phyloP scores from a whole-genome alignment of 345 rosid genomes.

The Kandelia obovata region DNA sequence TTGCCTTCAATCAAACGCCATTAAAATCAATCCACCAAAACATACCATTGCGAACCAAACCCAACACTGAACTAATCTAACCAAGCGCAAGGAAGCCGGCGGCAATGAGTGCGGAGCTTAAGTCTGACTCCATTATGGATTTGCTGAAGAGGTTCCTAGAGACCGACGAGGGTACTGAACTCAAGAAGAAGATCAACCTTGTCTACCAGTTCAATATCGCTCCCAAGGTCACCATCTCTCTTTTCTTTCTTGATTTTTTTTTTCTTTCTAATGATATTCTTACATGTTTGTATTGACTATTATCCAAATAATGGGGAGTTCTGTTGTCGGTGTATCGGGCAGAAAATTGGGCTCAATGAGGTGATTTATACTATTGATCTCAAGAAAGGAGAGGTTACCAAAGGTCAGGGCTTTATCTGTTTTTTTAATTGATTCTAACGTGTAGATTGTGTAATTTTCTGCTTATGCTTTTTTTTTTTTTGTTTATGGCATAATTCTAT shows the following conservation, averaged over 20 bases:
- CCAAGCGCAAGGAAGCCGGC: too few relatives aligned
- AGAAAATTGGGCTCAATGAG: conserved; percentile 94
- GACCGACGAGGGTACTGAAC: conserved; percentile 63
- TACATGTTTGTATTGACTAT: neutral
- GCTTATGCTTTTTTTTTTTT: too few relatives aligned
- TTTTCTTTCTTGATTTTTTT: neutral
- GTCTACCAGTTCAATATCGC: conserved; percentile 90
- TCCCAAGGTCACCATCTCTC: conserved; percentile 50
- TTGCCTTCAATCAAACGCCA: too few relatives aligned
- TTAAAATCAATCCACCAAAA: too few relatives aligned
- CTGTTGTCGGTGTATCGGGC: neutral
- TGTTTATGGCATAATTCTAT: too few relatives aligned
- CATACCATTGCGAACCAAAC: too few relatives aligned
- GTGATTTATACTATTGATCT: conserved; percentile 73
- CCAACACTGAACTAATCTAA: too few relatives aligned
- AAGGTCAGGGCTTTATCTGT: conserved; percentile 47
- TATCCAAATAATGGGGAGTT: neutral
- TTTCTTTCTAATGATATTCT: neutral
- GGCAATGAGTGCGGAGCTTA: conserved; percentile 56
- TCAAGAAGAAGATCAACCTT: conserved; percentile 68
- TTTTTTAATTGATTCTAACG: neutral
- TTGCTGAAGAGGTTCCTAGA: conserved; percentile 64
- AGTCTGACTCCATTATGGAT: conserved; percentile 67
- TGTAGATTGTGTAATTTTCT: too few relatives aligned
- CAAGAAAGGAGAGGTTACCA: conserved; percentile 82